Evolutionary conservation across 768 basidiomycete species (phyloP), one percentile per base, ranked within the genome.

Genomic region (Paxillus involutus): DNA sequence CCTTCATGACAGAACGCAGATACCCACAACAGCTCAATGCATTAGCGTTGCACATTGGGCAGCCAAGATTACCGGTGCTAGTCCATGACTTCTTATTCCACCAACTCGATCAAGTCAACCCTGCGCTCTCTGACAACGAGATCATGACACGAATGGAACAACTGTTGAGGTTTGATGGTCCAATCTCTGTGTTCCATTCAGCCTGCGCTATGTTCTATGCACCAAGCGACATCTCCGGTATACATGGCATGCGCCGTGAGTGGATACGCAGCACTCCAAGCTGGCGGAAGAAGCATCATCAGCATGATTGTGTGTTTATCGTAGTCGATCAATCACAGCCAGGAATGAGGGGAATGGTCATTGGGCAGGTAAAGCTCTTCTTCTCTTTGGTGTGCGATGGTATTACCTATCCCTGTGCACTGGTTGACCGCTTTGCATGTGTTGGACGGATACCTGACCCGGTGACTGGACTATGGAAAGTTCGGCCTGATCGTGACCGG

Each of bases 341-440:
- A 16, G 68, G 71, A 0, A 62, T 71, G 44, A 43, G 30, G 14
- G 63, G 63, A 4, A 53, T 70, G 40, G 47, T 58, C 29, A 59
- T 65, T 30, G 69, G 55, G 4, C 56, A 57, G 10, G 63, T 72
- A 2, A 44, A 45, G 13, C 62, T 70, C 4, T 65, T 72, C 21
- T 64, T 73, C 30, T 69, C 68, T 9, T 64, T 73, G 44, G 50
- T 26, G 19, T 56, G 63, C 47, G 16, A 49, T 2, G 57, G 44
- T 11, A 51, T 29, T 16, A 11, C 10, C 3, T 63, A 67, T 37
- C 57, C 61, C 0, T 73, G 71, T 57, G 71, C 68, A 0, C 53
- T 73, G 4, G 65, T 74, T 1, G 52, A 71, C 4, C 69, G 68
- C 67, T 73, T 69, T 50, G 48, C 55, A 6, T 53, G 48, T 1